A percentile compares a stretch with the other conserved stretches of the same genome.
Evolutionary conservation across 2,329 filamentous ascomycete genomes (phyloP).

Genomic region (Coniochaeta sp.): DNA sequence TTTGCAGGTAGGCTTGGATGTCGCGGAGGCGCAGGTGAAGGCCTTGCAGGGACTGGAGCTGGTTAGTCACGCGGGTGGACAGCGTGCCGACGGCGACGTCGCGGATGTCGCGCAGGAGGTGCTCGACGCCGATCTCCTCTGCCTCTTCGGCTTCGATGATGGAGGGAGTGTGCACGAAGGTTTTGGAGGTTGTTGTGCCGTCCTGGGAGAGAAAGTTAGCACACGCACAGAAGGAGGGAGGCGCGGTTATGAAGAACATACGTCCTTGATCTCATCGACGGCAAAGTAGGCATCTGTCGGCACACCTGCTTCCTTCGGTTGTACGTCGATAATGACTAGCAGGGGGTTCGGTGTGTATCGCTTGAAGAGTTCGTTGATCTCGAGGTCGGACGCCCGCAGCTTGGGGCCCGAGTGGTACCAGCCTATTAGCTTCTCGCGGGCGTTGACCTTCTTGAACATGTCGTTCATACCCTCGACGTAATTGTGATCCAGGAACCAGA

Average conservation of each 20-base stretch:
- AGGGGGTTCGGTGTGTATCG: conserved; percentile 95
- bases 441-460: conserved; percentile 99
- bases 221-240: neutral
- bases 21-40: conserved; percentile 90
- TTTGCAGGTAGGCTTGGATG: conserved; percentile 91
- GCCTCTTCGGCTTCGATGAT: conserved; percentile 99
- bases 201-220: conserved; percentile 50
- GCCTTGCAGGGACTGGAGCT: conserved; percentile 94
- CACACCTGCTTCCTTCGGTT: conserved; percentile 95
- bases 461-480: conserved; percentile 99
- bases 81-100: conserved; percentile 96
- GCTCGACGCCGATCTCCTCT: conserved; percentile 97
- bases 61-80: conserved; percentile 93
- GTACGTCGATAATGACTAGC: conserved; percentile 95
- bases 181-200: conserved; percentile 92
- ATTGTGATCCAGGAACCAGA: conserved; percentile 99
- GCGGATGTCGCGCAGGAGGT: conserved; percentile 93
- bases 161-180: conserved; percentile 95
- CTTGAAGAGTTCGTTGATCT: conserved; percentile 99
- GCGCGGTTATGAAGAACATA: conserved; percentile 41
- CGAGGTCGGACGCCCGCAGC: conserved; percentile 88
- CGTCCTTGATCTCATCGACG: conserved; percentile 98
- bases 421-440: conserved; percentile 95
- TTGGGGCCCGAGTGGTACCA: conserved; percentile 99
- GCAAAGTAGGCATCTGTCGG: conserved; percentile 99